Conservation (phyloP, 1,284 basidiomycete genomes). For the Acaromyces ingoldii region DNA sequence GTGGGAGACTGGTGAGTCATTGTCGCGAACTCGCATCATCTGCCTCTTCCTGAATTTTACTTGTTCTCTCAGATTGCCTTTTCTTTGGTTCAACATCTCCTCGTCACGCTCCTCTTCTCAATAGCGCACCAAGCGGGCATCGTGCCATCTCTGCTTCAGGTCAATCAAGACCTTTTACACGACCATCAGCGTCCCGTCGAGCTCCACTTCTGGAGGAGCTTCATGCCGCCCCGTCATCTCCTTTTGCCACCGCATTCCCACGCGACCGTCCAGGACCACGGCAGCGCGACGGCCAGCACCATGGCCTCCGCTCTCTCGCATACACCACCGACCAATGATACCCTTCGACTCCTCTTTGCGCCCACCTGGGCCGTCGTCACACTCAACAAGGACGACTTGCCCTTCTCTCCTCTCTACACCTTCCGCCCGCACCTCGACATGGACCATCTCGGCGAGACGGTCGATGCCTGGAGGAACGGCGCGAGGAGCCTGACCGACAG, state of each 20-base stretch:
- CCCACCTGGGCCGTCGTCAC: slow-evolving; percentile 9
- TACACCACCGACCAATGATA: background rate
- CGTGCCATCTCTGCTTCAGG: slow-evolving; percentile 18
- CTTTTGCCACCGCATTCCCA: slow-evolving; percentile 6
- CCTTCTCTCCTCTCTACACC: background rate
- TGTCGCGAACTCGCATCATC: background rate
- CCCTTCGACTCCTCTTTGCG: slow-evolving; percentile 3
- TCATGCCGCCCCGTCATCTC: slow-evolving; percentile 22
- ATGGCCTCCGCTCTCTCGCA: background rate
- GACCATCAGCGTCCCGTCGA: background rate
- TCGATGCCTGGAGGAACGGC: background rate
- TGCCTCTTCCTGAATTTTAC: too few relatives aligned
- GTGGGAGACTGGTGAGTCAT: background rate
- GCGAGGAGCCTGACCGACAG: too few relatives aligned
- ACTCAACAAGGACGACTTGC: background rate
- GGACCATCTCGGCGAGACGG: slow-evolving; percentile 19
- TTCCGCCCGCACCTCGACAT: slow-evolving; percentile 18
- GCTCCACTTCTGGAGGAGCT: slow-evolving; percentile 23
- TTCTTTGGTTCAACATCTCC: slow-evolving; percentile 18
- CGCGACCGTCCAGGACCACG: background rate
- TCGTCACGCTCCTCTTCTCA: slow-evolving; percentile 22
- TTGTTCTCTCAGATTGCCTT: slow-evolving; percentile 2
- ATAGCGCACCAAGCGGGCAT: slow-evolving; percentile 27
- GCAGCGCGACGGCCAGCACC: background rate
- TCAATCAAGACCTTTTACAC: slow-evolving; percentile 10